phyloP scores from a whole-genome alignment of 2,329 filamentous ascomycete genomes.

The Penicillium paneum region DNA sequence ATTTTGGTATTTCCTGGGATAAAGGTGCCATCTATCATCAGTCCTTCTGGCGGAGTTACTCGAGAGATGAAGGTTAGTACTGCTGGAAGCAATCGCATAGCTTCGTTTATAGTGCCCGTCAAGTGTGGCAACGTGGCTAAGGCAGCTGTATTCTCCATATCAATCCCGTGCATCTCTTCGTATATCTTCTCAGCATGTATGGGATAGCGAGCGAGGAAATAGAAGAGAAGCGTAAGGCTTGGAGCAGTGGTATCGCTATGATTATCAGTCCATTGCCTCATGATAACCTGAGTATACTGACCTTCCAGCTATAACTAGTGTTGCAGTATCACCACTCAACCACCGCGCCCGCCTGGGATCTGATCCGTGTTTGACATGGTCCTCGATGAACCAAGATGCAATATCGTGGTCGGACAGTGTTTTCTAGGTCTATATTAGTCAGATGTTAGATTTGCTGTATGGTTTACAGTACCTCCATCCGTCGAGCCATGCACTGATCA shows the following conservation, averaged over 20 bases:
- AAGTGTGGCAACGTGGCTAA: neutral
- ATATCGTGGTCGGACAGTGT: slow-evolving; percentile 1
- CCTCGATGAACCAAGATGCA: slow-evolving; percentile 12
- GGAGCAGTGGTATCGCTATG: slow-evolving; percentile 10
- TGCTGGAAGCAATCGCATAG: slow-evolving; percentile 1
- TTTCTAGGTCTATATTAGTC: neutral
- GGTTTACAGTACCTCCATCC: neutral
- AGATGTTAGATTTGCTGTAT: fast-evolving
- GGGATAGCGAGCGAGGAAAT: slow-evolving; percentile 11
- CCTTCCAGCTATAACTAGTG: slow-evolving; percentile 4
- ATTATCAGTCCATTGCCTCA: neutral
- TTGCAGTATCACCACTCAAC: slow-evolving; percentile 7
- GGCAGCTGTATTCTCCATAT: neutral
- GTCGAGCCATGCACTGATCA: slow-evolving; percentile 36
- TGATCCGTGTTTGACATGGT: neutral
- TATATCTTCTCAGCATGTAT: neutral
- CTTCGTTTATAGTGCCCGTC: neutral
- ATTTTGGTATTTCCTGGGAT: slow-evolving; percentile 2
- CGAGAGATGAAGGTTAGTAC: neutral
- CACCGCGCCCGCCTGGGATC: neutral
- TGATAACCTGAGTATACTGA: neutral
- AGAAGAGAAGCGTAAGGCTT: slow-evolving; percentile 8
- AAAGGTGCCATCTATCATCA: neutral
- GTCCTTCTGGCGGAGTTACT: neutral
- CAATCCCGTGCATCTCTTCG: neutral